Percentiles rank a stretch among this genome's conserved stretches.
Conservation (phyloP, 176 grass and related monocot genomes). For the Lolium rigidum region DNA sequence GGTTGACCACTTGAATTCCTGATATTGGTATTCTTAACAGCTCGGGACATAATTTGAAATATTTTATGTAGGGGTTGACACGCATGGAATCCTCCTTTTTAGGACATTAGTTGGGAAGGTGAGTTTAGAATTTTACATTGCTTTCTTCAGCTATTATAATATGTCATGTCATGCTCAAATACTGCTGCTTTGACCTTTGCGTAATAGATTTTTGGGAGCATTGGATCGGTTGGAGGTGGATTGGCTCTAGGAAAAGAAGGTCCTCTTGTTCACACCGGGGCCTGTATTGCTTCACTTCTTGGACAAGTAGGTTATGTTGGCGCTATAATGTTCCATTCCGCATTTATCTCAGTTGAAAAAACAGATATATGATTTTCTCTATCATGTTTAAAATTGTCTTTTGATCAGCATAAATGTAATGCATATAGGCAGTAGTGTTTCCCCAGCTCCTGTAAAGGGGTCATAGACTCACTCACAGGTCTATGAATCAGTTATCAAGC, state of each 20-base stretch:
- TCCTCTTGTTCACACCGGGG: constrained; percentile 98
- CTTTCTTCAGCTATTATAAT: constrained; percentile 42
- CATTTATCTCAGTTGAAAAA: constrained; percentile 18
- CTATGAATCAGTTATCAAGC: not conserved
- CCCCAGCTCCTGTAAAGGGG: not conserved
- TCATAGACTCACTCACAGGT: not conserved
- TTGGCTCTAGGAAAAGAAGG: constrained; percentile 99
- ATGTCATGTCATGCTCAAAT: constrained; percentile 46
- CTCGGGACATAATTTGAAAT: constrained; percentile 37
- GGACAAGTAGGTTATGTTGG: constrained; percentile 69
- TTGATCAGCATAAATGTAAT: constrained; percentile 17
- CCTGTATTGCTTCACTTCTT: constrained; percentile 98
- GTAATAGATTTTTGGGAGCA: constrained; percentile 97
- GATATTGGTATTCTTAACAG: constrained; percentile 1
- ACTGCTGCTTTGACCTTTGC: constrained; percentile 37
- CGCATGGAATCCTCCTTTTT: constrained; percentile 96
- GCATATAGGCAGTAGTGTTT: not conserved
- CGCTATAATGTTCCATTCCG: constrained; percentile 7
- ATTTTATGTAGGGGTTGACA: constrained; percentile 87
- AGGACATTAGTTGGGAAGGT: constrained; percentile 98
- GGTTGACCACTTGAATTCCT: constrained; percentile 34
- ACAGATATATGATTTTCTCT: not conserved
- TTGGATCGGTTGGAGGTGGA: constrained; percentile 98
- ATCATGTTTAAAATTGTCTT: constrained; percentile 21
- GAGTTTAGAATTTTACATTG: constrained; percentile 26